Evolutionary conservation across 805 yeast species (phyloP).

Genomic region (Osmozyma mogii): DNA sequence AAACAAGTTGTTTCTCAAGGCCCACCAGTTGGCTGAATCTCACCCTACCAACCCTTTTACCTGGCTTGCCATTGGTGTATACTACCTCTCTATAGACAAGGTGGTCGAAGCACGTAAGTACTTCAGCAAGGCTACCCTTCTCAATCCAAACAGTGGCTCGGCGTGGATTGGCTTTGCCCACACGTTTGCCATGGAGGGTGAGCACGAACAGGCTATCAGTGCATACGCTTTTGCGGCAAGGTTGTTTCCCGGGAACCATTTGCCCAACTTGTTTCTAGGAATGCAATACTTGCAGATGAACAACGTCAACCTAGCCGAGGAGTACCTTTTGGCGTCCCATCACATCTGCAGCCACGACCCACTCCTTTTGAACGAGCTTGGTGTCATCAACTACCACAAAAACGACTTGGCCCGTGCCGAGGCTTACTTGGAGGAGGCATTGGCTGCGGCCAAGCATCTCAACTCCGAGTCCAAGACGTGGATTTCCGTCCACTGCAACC

Average conservation of each 20-base stretch:
- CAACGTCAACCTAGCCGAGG: conserved; percentile 76
- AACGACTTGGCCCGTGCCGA: conserved; percentile 64
- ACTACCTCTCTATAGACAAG: conserved; percentile 69
- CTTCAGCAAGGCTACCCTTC: conserved; percentile 80
- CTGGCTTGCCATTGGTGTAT: conserved; percentile 89
- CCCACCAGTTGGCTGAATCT: conserved; percentile 80
- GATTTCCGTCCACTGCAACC: conserved; percentile 75
- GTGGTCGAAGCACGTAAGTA: conserved; percentile 77
- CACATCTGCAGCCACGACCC: conserved; percentile 83
- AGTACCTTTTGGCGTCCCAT: conserved; percentile 69
- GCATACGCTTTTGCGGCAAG: conserved; percentile 95
- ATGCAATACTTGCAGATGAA: conserved; percentile 93
- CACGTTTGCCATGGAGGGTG: conserved; percentile 97
- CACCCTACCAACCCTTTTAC: conserved; percentile 78
- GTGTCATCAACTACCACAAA: conserved; percentile 82
- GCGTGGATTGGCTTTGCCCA: conserved; percentile 99
- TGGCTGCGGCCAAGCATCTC: conserved; percentile 56
- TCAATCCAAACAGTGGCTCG: conserved; percentile 84
- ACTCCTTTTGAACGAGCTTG: conserved; percentile 79
- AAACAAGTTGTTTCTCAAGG: conserved; percentile 68
- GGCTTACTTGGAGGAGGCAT: conserved; percentile 59
- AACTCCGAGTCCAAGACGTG: conserved; percentile 78
- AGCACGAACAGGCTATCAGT: conserved; percentile 95
- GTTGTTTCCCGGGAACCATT: conserved; percentile 81
- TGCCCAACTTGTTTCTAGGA: conserved; percentile 85